Evolutionary conservation across 352 stramenopile genomes (phyloP).

Genomic region (Blastocystis sp.): DNA sequence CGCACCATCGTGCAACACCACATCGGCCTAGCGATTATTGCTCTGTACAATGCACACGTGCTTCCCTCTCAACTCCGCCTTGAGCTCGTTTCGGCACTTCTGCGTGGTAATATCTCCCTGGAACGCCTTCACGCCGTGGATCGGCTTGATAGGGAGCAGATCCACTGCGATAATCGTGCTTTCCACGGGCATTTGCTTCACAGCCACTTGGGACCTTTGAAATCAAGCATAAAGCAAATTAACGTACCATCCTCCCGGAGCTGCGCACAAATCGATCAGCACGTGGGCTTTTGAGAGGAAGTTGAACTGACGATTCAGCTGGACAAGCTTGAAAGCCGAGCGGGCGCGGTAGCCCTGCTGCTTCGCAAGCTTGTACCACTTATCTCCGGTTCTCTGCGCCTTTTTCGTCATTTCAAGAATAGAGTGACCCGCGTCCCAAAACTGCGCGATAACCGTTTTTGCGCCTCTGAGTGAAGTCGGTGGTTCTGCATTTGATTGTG

Average conservation of each 20-base stretch:
- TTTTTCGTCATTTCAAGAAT: slow-evolving; percentile 59
- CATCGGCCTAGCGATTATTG: slow-evolving; percentile 78
- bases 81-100: slow-evolving; percentile 84
- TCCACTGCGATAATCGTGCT: slow-evolving; percentile 95
- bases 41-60: slow-evolving; percentile 72
- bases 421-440: background rate
- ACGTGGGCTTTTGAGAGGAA: slow-evolving; percentile 91
- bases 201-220: slow-evolving; percentile 75
- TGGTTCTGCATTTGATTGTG: no score
- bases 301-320: slow-evolving; percentile 99
- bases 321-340: slow-evolving; percentile 98
- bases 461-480: no score
- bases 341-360: slow-evolving; percentile 91
- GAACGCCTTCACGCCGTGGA: slow-evolving; percentile 93
- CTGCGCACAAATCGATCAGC: slow-evolving; percentile 96
- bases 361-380: slow-evolving; percentile 91
- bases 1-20: slow-evolving; percentile 97
- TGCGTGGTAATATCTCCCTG: slow-evolving; percentile 89
- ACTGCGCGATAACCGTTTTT: no score
- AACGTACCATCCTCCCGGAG: slow-evolving; percentile 94
- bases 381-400: slow-evolving; percentile 78
- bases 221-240: slow-evolving; percentile 82
- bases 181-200: slow-evolving; percentile 75
- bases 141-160: slow-evolving; percentile 93
- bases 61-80: slow-evolving; percentile 86